Evolutionary conservation across 352 stramenopile genomes (phyloP).

Genomic region (Phytophthora citrophthora): DNA sequence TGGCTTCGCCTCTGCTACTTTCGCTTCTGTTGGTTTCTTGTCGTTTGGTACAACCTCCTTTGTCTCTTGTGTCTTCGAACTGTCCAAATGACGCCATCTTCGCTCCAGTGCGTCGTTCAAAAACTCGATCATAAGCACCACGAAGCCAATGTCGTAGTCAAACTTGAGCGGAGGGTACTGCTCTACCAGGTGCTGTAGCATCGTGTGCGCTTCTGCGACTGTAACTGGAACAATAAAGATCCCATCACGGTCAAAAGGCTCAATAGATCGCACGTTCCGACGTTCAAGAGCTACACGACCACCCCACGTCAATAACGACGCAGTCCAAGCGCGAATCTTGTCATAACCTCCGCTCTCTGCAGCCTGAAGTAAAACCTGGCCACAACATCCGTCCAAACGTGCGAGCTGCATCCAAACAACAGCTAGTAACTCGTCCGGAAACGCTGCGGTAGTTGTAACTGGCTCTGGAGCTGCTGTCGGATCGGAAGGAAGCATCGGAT

Average conservation of each 20-base stretch:
- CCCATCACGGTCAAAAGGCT: slow-evolving; percentile 73
- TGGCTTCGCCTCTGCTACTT: slow-evolving; percentile 4
- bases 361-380: slow-evolving; percentile 80
- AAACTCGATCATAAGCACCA: slow-evolving; percentile 82
- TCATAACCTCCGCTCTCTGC: slow-evolving; percentile 78
- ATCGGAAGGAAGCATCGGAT: slow-evolving; percentile 37
- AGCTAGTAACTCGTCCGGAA: slow-evolving; percentile 72
- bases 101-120: slow-evolving; percentile 68
- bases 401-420: slow-evolving; percentile 87
- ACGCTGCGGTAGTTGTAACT: slow-evolving; percentile 36
- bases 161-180: slow-evolving; percentile 70
- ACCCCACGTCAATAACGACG: slow-evolving; percentile 80
- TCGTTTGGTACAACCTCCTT: slow-evolving; percentile 15
- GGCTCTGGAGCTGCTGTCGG: slow-evolving; percentile 10
- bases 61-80: slow-evolving; percentile 6
- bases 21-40: slow-evolving; percentile 9
- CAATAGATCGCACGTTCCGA: slow-evolving; percentile 44
- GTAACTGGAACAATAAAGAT: slow-evolving; percentile 71
- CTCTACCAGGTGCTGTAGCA: slow-evolving; percentile 60
- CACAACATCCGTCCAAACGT: slow-evolving; percentile 82
- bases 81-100: slow-evolving; percentile 59
- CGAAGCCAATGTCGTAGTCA: slow-evolving; percentile 75
- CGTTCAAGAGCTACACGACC: slow-evolving; percentile 45
- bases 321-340: slow-evolving; percentile 81
- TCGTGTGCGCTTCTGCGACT: slow-evolving; percentile 59